Evolutionary conservation across 1,284 basidiomycete species (phyloP).

Genomic region (Neolentinus lepideus): DNA sequence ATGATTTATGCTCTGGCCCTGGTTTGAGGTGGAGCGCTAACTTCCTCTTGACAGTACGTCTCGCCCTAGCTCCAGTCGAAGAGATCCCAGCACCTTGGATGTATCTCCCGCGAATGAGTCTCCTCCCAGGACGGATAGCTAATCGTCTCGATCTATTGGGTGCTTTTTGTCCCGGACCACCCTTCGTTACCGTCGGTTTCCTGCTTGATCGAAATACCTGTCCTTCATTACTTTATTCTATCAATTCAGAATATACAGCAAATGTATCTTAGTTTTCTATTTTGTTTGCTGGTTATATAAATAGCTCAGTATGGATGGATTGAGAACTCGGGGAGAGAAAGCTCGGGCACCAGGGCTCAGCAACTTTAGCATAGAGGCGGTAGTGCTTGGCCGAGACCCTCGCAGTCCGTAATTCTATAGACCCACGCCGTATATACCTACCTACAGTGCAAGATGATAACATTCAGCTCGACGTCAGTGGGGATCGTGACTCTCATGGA

Average conservation of each 20-base stretch:
- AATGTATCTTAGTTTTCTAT: neutral
- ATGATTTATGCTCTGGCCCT: neutral
- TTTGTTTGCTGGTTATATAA: neutral
- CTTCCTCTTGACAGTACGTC: conserved; percentile 17
- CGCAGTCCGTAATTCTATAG: too few species aligned
- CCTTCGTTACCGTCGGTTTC: neutral
- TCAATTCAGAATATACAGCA: too few species aligned
- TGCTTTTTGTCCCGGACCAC: neutral
- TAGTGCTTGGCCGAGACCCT: too few species aligned
- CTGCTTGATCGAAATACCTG: neutral
- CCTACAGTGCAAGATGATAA: too few species aligned
- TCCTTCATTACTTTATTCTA: too few species aligned
- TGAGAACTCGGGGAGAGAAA: too few species aligned
- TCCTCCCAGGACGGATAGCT: neutral
- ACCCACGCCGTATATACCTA: too few species aligned
- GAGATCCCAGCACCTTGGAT: conserved; percentile 13
- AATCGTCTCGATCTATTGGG: neutral
- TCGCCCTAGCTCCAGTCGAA: conserved; percentile 34
- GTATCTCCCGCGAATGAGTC: neutral
- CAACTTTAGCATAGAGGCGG: too few species aligned
- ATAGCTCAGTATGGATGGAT: too few species aligned
- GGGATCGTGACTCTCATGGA: too few species aligned
- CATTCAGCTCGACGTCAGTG: too few species aligned
- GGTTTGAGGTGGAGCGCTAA: conserved; percentile 5
- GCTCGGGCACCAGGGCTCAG: too few species aligned